Base-by-base conservation (phyloP, 805 yeast genomes). In the Scheffersomyces ergatensis region DNA sequence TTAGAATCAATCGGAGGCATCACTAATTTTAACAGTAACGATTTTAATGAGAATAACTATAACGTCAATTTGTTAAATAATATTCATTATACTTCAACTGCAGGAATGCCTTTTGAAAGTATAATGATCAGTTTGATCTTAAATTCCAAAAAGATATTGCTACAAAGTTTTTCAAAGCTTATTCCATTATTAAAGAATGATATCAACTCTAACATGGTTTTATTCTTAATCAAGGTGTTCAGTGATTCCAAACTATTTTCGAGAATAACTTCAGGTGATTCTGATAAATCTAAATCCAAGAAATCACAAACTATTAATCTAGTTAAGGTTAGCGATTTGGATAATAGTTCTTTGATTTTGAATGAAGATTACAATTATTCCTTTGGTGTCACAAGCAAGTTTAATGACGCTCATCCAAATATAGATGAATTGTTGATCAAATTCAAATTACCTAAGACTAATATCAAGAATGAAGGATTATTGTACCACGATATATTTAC, bases 351-450 rank as follows among this genome's bases (percentile, higher is more conserved):
- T 20, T 34, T 45, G 2, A 40, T 63, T 5, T 62, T 82, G 13
- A 70, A 66, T 29, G 78, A 78, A 21, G 76, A 71, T 34, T 72
- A 67, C 45, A 76, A 72, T 15, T 70, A 68, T 50, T 67, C 71
- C 3, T 76, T 65, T 56, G 85, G 86, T 3, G 57, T 80, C 2
- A 72, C 83, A 0, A 76, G 82, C 50, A 77, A 77, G 46, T 63
- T 71, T 19, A 45, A 52, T 5, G 54, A 45, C 12, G 34, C 40
- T 13, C 51, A 59, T 25, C 37, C 48, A 3, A 47, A 53, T 11
- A 56, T 77, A 17, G 71, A 67, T 39, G 72, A 70, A 37, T 50
- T 73, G 25, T 43, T 55, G 29, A 54, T 63, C 23, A 63, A 63
- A 44, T 50, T 51, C 44, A 43, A 44, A 36, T 39, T 38, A n/a